Base-by-base conservation (phyloP, 306 rosid species). In the Crotalaria pallida region DNA sequence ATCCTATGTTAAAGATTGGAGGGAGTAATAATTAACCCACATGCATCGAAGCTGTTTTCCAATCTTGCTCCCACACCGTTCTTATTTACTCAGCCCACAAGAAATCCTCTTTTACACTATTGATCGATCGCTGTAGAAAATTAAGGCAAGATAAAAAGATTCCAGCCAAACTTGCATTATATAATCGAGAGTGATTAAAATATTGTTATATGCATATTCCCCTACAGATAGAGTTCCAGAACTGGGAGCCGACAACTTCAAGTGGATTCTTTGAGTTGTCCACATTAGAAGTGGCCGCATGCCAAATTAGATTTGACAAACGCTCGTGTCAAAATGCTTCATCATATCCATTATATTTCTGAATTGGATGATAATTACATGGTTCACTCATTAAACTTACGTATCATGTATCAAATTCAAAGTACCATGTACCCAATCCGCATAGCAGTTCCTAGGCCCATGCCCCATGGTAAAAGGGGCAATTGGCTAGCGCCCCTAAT, bases 191-290 rank as follows among this genome's bases (percentile, higher is more conserved):
- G 31, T 15, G 13, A 65, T 6, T 13, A 65, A 26, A 44, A 44
- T 44, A 40, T 44, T 31, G 6, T 6, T 24, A 40, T 44, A 60
- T 6, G 2, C 10, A 26, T 24, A 23, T 24, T 64, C 23, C 56
- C 16, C 15, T 4, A 2, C 7, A 19, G 22, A 2, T 3, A 19
- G 22, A 19, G 19, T 26, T 48, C 21, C 24, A 10, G 40, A 73
- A 52, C 31, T 52, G 36, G 12, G 18, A n/a, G 10, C 5, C 4
- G 23, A 23, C n/a, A 29, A 38, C 31, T 17, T 52, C 16, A 10
- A 67, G 53, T 72, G 69, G 77, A 16, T 21, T 60, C 3, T 11
- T 34, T 34, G 55, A 63, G 56, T 51, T 73, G 78, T 51, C 55
- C 71, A 50, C 63, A 16, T 10, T 26, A 7, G 64, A 15, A 73